Conservation (phyloP, 176 grass and related monocot species). For the Dactylis glomerata region DNA sequence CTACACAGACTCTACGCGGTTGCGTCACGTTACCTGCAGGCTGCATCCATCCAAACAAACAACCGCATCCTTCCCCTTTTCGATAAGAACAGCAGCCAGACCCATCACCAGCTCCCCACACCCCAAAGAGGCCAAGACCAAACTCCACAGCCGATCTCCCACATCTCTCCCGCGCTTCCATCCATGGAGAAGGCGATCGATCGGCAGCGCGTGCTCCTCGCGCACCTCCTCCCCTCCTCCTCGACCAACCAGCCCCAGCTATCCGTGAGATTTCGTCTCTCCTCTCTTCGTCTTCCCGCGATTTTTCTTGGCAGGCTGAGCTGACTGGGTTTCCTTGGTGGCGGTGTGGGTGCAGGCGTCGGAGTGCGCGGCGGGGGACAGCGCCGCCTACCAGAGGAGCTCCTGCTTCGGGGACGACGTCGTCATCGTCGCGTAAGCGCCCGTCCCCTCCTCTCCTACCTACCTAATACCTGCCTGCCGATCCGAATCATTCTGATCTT, state of each 20-base stretch:
- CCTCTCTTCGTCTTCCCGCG: neutral
- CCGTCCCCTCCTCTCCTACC: neutral
- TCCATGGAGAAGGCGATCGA: slow-evolving; percentile 93
- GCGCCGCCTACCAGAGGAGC: slow-evolving; percentile 78
- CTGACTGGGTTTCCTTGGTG: too few relatives aligned
- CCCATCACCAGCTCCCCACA: neutral
- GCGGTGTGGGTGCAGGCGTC: slow-evolving; percentile 23
- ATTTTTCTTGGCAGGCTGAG: neutral
- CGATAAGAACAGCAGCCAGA: neutral
- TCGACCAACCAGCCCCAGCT: neutral
- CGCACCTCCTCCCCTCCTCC: slow-evolving; percentile 67
- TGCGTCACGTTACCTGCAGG: neutral
- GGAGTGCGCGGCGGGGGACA: slow-evolving; percentile 83
- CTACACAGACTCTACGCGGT: neutral
- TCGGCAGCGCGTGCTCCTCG: slow-evolving; percentile 78
- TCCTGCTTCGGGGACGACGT: slow-evolving; percentile 76
- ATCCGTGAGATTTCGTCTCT: slow-evolving; percentile 3
- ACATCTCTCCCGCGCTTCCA: neutral
- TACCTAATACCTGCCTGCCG: neutral
- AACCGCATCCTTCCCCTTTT: neutral
- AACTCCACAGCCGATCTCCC: neutral
- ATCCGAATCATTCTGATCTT: neutral
- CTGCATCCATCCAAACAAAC: neutral
- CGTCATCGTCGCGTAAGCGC: slow-evolving; percentile 85
- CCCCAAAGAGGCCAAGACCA: neutral